phyloP scores from a whole-genome alignment of 352 stramenopile genomes.

The Achlya hypogyna region DNA sequence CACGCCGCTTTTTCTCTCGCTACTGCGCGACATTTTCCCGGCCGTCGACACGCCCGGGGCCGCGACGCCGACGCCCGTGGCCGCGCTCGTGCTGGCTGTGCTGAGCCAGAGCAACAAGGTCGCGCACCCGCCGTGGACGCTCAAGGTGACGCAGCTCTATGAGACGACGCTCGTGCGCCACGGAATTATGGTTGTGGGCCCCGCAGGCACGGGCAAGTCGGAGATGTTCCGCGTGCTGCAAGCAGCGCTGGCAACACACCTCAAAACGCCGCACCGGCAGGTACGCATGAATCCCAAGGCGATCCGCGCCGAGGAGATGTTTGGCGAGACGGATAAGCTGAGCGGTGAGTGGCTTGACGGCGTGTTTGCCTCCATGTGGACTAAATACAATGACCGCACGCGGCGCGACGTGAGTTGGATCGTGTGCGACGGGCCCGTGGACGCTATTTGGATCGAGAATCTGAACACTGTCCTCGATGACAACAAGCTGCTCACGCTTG shows the following conservation, averaged over 20 bases:
- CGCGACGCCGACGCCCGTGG: conserved; percentile 61
- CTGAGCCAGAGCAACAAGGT: conserved; percentile 61
- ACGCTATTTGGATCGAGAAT: conserved; percentile 93
- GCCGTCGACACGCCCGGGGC: conserved; percentile 38
- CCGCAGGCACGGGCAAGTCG: conserved; percentile 71
- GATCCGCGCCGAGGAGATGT: conserved; percentile 72
- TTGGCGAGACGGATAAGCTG: conserved; percentile 69
- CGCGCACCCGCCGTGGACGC: conserved; percentile 56
- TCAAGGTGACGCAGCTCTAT: conserved; percentile 89
- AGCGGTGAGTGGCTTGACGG: conserved; percentile 65
- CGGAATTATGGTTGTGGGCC: conserved; percentile 85
- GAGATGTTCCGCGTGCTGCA: conserved; percentile 64
- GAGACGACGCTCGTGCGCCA: conserved; percentile 90
- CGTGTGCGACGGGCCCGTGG: conserved; percentile 89
- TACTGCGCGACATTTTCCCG: conserved; percentile 84
- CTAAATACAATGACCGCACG: conserved; percentile 80
- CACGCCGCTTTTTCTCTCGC: conserved; percentile 86
- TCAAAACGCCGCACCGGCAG: conserved; percentile 58
- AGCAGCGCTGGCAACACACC: conserved; percentile 44
- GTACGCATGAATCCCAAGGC: conserved; percentile 77
- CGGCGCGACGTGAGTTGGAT: conserved; percentile 85
- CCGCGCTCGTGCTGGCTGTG: conserved; percentile 52
- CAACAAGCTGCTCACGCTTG: conserved; percentile 90
- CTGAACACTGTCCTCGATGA: conserved; percentile 93
- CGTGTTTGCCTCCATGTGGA: conserved; percentile 76